A percentile compares a stretch with the other conserved stretches of the same genome.
Evolutionary conservation across 768 basidiomycete species (phyloP).

Genomic region (Chlorophyllum brunneum): DNA sequence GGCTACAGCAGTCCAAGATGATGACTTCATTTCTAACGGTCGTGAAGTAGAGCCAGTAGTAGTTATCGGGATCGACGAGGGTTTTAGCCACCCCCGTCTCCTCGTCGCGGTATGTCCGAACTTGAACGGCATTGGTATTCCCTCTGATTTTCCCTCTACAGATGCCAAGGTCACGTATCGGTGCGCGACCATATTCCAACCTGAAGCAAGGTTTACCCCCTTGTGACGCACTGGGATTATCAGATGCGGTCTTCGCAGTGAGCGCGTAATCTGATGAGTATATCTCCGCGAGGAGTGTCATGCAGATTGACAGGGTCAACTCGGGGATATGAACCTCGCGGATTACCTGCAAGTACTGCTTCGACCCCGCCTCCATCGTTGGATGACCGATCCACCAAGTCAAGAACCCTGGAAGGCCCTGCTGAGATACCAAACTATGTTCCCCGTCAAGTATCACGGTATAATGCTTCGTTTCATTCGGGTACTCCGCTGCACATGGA

Average conservation of each 20-base stretch:
- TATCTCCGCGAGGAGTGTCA: slow-evolving; percentile 33
- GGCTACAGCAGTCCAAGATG: slow-evolving; percentile 35
- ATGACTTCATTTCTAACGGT: slow-evolving; percentile 38
- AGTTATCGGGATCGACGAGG: slow-evolving; percentile 37
- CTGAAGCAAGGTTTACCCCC: slow-evolving; percentile 23
- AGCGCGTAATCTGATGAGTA: slow-evolving; percentile 28
- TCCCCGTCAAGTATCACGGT: too few species aligned
- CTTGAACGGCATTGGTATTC: slow-evolving; percentile 6
- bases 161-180: slow-evolving; percentile 44
- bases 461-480: too few species aligned
- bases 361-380: too few species aligned
- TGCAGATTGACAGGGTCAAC: slow-evolving; percentile 25
- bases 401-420: too few species aligned
- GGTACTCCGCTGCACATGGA: slow-evolving; percentile 18
- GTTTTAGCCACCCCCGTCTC: slow-evolving; percentile 32
- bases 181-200: slow-evolving; percentile 30
- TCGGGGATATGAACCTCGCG: slow-evolving; percentile 32
- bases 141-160: slow-evolving; percentile 30
- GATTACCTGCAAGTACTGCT: slow-evolving; percentile 26
- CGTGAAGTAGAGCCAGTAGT: slow-evolving; percentile 48
- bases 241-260: not conserved
- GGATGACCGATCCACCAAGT: too few species aligned
- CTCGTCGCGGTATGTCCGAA: slow-evolving; percentile 2
- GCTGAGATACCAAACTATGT: too few species aligned
- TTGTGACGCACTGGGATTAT: too few species aligned